Evolutionary conservation across 345 rosid species (phyloP), one percentile per base, ranked within the genome.

Genomic region (Syzygium grande): DNA sequence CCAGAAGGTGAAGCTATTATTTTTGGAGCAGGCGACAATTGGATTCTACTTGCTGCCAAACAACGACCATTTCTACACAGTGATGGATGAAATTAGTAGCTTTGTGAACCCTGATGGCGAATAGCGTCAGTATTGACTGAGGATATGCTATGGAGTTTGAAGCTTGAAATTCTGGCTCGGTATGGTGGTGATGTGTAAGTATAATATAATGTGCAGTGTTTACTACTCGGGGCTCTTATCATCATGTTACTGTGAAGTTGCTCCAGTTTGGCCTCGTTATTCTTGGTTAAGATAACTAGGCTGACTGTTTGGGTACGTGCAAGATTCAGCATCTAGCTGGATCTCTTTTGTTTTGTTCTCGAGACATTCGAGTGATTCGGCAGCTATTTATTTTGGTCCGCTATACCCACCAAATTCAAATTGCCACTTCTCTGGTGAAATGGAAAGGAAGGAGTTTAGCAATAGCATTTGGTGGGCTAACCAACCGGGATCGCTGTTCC

Each of bases 21-120:
- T 92, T 88, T 86, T 94, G 90, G 96, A 95, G 85, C 92, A 92
- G 85, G 99, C 98, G 59, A 97, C 98, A 3, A 87, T 96, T n/a
- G 98, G 99, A 27, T 97, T 97, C 92, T 97, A 95, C 91, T 91
- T 96, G 85, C 88, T 97, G 90, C 98, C 98, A 12, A 97, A 96
- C 89, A 97, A 94, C 78, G 91, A 86, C 52, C 94, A 97, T 90
- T 97, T 96, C 90, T 94, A 96, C 61, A 92, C 88, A 0, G 96
- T 97, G 73, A 96, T 96, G 99, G 94, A 93, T 51, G 96, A 96
- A 95, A 94, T 97, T 43, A 91, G 90, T 56, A 89, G 91, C 85
- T 97, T 97, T 87, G 97, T 97, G 91, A 52, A 91, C 63, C 87
- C 93, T 87, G 78, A 90, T 92, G 89, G 85, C 85, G 77, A 86